These are phyloP conservation scores for Kluyveromyces sp. DNA, from an alignment of 1,139 yeast genomes.

Conservation along the genomic window DNA sequence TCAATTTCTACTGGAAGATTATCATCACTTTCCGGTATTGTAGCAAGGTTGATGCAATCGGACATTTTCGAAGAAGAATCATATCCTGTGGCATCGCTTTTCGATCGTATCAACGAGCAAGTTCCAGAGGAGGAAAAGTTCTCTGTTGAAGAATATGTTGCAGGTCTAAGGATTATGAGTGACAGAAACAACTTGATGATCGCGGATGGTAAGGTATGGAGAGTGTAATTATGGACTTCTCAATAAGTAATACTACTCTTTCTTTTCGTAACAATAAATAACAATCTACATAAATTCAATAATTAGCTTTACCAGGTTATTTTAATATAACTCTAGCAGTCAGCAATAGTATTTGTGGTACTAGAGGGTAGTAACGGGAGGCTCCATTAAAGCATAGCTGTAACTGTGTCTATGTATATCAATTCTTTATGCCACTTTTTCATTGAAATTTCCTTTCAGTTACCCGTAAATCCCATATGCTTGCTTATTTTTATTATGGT, in stretches of 20 bases:
- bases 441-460: too few relatives aligned
- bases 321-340: too few relatives aligned
- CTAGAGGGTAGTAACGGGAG: too few relatives aligned
- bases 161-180: slow-evolving; percentile 47
- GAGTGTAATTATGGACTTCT: slow-evolving; percentile 31
- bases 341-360: too few relatives aligned
- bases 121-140: slow-evolving; percentile 59
- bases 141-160: slow-evolving; percentile 41
- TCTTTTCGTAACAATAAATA: too few relatives aligned
- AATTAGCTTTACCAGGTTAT: too few relatives aligned
- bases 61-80: slow-evolving; percentile 42
- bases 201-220: slow-evolving; percentile 57
- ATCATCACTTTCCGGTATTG: slow-evolving; percentile 36
- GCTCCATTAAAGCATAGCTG: too few relatives aligned
- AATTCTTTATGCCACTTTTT: too few relatives aligned
- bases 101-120: slow-evolving; percentile 41
- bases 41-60: slow-evolving; percentile 42
- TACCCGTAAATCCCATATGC: too few relatives aligned
- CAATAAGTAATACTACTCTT: background rate
- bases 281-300: too few relatives aligned
- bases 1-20: slow-evolving; percentile 46
- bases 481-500: too few relatives aligned
- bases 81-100: slow-evolving; percentile 40
- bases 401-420: too few relatives aligned
- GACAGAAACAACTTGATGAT: slow-evolving; percentile 51